Evolutionary conservation across 345 rosid genomes (phyloP).

Genomic region (Acer campestre): DNA sequence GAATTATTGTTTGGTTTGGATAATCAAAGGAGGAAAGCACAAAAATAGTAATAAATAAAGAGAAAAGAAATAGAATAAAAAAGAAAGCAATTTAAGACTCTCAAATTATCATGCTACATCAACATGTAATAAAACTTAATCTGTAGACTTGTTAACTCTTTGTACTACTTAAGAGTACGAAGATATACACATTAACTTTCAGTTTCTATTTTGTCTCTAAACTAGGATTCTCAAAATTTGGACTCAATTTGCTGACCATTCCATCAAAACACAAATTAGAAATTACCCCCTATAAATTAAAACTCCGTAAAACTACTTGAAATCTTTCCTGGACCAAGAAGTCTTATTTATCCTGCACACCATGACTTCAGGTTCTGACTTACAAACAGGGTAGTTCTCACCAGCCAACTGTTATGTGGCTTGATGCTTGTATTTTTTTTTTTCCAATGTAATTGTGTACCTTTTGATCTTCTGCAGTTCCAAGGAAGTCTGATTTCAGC

Average conservation of each 20-base stretch:
- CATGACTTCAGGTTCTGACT: not conserved
- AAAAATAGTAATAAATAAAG: not conserved
- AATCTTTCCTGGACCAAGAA: not conserved
- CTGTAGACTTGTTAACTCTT: not conserved
- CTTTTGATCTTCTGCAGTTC: slow-evolving; percentile 45
- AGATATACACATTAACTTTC: not conserved
- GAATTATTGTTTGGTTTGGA: slow-evolving; percentile 2
- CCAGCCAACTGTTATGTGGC: not conserved
- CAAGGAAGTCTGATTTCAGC: slow-evolving; percentile 84
- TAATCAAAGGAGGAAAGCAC: not conserved
- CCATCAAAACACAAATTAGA: not conserved
- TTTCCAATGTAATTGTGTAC: not conserved
- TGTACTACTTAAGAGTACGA: not conserved
- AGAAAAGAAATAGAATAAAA: not conserved
- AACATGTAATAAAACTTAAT: not conserved
- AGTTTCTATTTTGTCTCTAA: not conserved
- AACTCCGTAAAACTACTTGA: not conserved
- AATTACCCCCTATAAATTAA: not conserved
- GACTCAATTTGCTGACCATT: not conserved
- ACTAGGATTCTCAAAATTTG: not conserved
- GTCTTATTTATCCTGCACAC: not conserved
- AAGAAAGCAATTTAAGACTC: not conserved
- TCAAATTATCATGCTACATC: not conserved
- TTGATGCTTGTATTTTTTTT: not conserved
- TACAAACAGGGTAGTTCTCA: not conserved